These are phyloP conservation scores for Pueraria montana DNA, from an alignment of 306 rosid genomes.

Conservation along the genomic window DNA sequence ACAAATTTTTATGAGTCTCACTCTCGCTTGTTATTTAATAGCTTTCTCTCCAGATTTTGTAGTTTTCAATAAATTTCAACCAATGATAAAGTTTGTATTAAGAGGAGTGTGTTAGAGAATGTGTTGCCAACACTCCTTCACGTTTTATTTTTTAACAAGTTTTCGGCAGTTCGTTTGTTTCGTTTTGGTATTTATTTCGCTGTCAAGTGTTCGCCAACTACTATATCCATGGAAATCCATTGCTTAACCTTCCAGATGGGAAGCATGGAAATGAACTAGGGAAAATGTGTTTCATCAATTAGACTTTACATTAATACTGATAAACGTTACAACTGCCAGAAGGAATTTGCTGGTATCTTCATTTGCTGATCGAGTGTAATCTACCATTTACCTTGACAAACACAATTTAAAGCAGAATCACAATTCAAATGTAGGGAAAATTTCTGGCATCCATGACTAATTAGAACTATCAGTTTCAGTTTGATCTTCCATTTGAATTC, in stretches of 20 bases:
- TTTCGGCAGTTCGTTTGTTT: too few species aligned
- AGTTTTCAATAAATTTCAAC: too few species aligned
- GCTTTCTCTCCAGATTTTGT: too few species aligned
- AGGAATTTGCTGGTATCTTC: constrained; percentile 47
- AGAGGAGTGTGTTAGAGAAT: too few species aligned
- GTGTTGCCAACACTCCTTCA: too few species aligned
- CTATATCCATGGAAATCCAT: not conserved
- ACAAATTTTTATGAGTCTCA: too few species aligned
- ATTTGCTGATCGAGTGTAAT: constrained; percentile 37
- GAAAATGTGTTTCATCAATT: constrained; percentile 32
- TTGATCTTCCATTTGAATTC: constrained; percentile 66
- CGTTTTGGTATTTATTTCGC: too few species aligned
- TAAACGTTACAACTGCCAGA: constrained; percentile 44
- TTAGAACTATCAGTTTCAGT: constrained; percentile 56
- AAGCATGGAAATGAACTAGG: not conserved
- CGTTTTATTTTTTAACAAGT: too few species aligned
- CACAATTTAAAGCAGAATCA: constrained; percentile 40
- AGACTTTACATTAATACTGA: constrained; percentile 47
- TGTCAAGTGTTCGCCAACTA: too few species aligned
- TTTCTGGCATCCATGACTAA: constrained; percentile 28
- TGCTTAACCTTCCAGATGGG: not conserved
- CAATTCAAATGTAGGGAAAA: not conserved
- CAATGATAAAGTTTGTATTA: too few species aligned
- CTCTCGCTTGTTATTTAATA: too few species aligned
- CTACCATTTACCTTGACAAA: constrained; percentile 31